A percentile compares a stretch with the other conserved stretches of the same genome.
These are phyloP conservation scores for Mucor ambiguus DNA, from an alignment of 371 early-diverging fungal genomes.

Conservation along the genomic window DNA sequence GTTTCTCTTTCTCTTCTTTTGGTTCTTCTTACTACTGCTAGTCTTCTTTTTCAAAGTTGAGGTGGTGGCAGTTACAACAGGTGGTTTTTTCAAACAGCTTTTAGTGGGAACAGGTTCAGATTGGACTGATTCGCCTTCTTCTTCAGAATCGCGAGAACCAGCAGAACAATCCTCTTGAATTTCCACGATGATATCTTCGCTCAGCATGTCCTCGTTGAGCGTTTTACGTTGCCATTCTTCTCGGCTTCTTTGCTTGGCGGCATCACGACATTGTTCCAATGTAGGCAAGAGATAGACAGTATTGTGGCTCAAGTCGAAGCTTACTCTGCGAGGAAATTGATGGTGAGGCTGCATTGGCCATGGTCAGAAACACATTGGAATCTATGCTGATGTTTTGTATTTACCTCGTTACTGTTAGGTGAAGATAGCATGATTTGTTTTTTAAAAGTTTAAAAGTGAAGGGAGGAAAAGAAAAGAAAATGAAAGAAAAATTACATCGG, in stretches of 20 bases:
- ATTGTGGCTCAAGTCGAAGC: slow-evolving; percentile 51
- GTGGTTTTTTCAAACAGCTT: slow-evolving; percentile 31
- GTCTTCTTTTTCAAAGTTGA: background rate
- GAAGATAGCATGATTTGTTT: slow-evolving; percentile 17
- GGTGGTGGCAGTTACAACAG: background rate
- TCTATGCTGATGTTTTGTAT: background rate
- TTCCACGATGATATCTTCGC: slow-evolving; percentile 46
- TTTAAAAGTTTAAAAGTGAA: background rate
- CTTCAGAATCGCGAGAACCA: slow-evolving; percentile 8
- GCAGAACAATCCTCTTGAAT: slow-evolving; percentile 33
- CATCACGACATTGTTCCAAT: slow-evolving; percentile 37
- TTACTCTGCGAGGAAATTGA: slow-evolving; percentile 38
- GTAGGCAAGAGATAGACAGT: slow-evolving; percentile 45
- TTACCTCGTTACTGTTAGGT: slow-evolving; percentile 1
- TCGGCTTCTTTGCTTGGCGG: slow-evolving; percentile 29
- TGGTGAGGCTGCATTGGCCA: background rate
- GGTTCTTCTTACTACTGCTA: slow-evolving; percentile 12
- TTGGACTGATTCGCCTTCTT: slow-evolving; percentile 9
- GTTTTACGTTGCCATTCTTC: slow-evolving; percentile 40
- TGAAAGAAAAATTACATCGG: background rate
- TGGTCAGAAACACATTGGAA: background rate
- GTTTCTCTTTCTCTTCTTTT: slow-evolving; percentile 30
- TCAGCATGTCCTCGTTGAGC: slow-evolving; percentile 39
- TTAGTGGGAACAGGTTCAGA: slow-evolving; percentile 3
- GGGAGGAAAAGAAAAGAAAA: background rate